phyloP scores from a whole-genome alignment of 148 eudicot species.

The Persicaria tinctoria region DNA sequence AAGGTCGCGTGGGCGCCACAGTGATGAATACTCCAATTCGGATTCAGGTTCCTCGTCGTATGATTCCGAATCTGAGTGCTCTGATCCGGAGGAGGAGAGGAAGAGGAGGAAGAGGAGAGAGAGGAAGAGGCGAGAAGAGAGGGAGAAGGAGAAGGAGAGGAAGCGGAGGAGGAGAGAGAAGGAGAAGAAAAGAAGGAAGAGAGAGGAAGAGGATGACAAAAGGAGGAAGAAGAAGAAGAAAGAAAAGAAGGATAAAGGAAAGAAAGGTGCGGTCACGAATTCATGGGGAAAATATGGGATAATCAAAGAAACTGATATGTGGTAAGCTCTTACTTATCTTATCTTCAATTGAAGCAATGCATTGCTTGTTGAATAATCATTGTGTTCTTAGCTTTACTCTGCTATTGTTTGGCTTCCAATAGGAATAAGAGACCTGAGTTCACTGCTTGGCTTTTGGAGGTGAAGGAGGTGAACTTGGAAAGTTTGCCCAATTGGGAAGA shows the following conservation, averaged over 20 bases:
- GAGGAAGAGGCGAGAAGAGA: slow-evolving; percentile 26
- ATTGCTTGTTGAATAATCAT: background rate
- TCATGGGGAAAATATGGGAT: slow-evolving; percentile 92
- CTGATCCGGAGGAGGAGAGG: slow-evolving; percentile 29
- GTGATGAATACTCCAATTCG: slow-evolving; percentile 30
- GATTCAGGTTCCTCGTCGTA: slow-evolving; percentile 27
- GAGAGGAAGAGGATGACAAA: slow-evolving; percentile 21
- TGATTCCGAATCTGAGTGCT: slow-evolving; percentile 25
- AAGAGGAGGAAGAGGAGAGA: slow-evolving; percentile 30
- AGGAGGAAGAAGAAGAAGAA: slow-evolving; percentile 29
- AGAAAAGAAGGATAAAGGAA: slow-evolving; percentile 50
- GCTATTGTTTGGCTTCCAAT: slow-evolving; percentile 10
- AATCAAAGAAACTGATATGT: slow-evolving; percentile 87
- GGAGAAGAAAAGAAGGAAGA: slow-evolving; percentile 20
- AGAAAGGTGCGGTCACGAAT: slow-evolving; percentile 65
- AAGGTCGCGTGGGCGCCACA: slow-evolving; percentile 27
- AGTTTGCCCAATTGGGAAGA: slow-evolving; percentile 90
- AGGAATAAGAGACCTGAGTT: slow-evolving; percentile 97
- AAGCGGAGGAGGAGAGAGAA: slow-evolving; percentile 20
- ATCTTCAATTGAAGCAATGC: background rate
- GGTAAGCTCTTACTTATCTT: slow-evolving; percentile 35
- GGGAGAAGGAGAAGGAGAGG: slow-evolving; percentile 14
- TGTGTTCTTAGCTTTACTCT: background rate
- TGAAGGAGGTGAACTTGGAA: slow-evolving; percentile 92
- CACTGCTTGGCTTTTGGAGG: slow-evolving; percentile 86